phyloP scores from a whole-genome alignment of 2,329 filamentous ascomycete genomes.

The Claviceps digitariae region DNA sequence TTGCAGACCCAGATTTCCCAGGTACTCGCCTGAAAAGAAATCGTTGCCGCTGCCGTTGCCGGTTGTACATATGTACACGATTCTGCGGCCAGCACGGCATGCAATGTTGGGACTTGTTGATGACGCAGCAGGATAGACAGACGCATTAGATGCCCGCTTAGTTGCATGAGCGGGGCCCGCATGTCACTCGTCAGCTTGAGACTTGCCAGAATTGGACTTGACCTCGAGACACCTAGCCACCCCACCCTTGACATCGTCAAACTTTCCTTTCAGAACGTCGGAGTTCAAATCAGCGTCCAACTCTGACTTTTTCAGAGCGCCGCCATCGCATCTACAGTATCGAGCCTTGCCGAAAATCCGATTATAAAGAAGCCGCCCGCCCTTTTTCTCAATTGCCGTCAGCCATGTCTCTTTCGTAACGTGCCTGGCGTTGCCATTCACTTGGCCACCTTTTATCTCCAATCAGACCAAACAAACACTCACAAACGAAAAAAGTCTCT shows the following conservation, averaged over 20 bases:
- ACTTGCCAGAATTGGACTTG: background rate
- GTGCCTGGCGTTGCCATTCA: background rate
- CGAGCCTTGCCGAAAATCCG: background rate
- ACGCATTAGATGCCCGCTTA: too few species aligned
- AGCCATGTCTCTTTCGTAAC: background rate
- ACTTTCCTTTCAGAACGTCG: background rate
- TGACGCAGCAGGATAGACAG: too few species aligned
- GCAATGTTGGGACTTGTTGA: too few species aligned
- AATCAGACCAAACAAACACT: background rate
- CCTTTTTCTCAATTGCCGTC: background rate
- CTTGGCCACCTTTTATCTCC: background rate
- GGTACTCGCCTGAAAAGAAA: too few species aligned
- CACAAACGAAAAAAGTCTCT: background rate
- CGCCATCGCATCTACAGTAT: background rate
- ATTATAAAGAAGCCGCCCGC: background rate
- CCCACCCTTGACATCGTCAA: background rate
- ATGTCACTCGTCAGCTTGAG: background rate
- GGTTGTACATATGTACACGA: too few species aligned
- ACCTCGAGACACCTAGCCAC: background rate
- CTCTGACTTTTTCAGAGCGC: too few species aligned
- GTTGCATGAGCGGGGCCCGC: conserved; percentile 3
- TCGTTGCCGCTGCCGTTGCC: too few species aligned
- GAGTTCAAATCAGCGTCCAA: background rate
- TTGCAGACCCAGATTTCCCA: too few species aligned
- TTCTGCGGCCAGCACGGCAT: too few species aligned